Base-by-base conservation (phyloP, 345 rosid species). In the Laguncularia racemosa region DNA sequence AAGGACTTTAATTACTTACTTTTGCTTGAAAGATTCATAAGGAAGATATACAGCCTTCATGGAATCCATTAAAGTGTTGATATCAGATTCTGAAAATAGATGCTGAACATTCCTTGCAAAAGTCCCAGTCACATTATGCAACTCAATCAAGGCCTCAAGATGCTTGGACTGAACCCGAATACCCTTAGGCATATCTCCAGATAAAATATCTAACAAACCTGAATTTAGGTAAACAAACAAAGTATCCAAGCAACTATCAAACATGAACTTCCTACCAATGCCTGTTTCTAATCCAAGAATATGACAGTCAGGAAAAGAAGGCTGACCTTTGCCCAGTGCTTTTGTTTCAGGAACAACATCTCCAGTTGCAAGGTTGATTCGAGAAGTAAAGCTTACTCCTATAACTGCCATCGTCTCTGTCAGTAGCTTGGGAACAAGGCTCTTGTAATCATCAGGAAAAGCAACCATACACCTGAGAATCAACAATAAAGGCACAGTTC, bases 121-220 rank as follows among this genome's bases (percentile, higher is more conserved):
- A 43, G 78, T 75, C 53, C 88, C 96, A 14, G 95, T 83, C 76
- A 85, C 80, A 64, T 84, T 87, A 71, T 93, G 99, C 64, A 93
- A 80, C 19, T 89, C 99, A 67, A 89, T 89, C 68, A 93, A 68
- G 60, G 96, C 81, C 73, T 85, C 96, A 52, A 93, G 86, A 72
- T 93, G 99, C 80, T 85, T 89, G 44, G 90, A 75, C 73, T 93
- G 99, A 72, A 89, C 76, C 72, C 82, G 79, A 70, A 78, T 81
- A 59, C 91, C 95, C 78, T 87, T 93, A n/a, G 89, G 88, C 84
- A 89, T 74, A 74, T 93, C 97, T 70, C 91, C 97, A 50, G 92
- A 85, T 67, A 89, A 66, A 60, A 87, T 73, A 72, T 93, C 99
- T 66, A 93, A 65, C 75, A 93, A 73, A 46, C 99, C 97, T 93